A percentile compares a stretch with the other conserved stretches of the same genome.
These are phyloP conservation scores for Rutstroemia sp. DNA, from an alignment of 2,329 filamentous ascomycete species.

Conservation along the genomic window DNA sequence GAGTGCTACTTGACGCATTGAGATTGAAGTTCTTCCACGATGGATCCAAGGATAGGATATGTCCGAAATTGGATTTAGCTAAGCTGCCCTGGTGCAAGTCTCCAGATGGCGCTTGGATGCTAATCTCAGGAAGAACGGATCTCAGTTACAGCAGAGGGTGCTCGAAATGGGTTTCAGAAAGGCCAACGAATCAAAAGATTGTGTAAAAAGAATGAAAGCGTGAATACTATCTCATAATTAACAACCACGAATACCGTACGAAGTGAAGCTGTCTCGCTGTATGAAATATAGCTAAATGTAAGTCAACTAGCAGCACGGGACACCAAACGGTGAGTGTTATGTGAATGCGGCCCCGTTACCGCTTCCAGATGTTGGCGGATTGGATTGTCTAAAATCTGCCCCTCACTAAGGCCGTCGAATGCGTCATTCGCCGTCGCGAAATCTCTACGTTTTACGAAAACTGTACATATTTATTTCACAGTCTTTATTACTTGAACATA, in stretches of 20 bases:
- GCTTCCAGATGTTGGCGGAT: not conserved
- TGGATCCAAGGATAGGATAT: not conserved
- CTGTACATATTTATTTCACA: too few species aligned
- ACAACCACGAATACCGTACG: not conserved
- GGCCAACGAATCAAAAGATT: too few species aligned
- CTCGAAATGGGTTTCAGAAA: not conserved
- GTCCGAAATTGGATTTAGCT: constrained; percentile 1
- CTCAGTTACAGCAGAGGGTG: too few species aligned
- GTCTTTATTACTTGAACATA: too few species aligned
- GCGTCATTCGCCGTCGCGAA: not conserved
- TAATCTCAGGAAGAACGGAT: not conserved
- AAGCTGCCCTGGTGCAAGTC: constrained; percentile 1
- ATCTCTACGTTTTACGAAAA: too few species aligned
- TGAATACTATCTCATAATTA: not conserved
- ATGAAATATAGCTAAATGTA: not conserved
- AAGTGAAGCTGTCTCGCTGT: not conserved
- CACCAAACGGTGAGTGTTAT: not conserved
- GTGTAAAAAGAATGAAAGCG: not conserved
- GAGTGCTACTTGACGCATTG: constrained; percentile 68
- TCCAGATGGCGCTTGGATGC: constrained; percentile 4
- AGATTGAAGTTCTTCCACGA: constrained; percentile 17
- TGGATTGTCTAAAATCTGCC: not conserved
- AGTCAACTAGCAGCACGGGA: not conserved
- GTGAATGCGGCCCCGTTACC: not conserved
- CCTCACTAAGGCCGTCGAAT: not conserved